A percentile compares a stretch with the other conserved stretches of the same genome.
These are phyloP conservation scores for Adansonia digitata DNA, from an alignment of 345 rosid genomes.

Conservation along the genomic window DNA sequence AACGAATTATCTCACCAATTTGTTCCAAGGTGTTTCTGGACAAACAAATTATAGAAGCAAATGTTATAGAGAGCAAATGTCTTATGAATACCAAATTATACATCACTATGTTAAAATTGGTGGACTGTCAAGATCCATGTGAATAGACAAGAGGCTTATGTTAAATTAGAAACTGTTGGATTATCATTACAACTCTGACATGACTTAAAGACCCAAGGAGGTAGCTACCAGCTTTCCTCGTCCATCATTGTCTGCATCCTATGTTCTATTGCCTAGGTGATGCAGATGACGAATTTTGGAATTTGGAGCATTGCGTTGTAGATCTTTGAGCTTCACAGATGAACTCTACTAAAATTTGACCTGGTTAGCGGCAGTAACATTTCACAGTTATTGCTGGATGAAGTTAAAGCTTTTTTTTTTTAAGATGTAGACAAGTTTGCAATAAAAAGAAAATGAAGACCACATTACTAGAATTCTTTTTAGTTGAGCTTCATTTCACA, in stretches of 20 bases:
- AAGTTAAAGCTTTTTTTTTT: not conserved
- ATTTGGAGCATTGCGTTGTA: not conserved
- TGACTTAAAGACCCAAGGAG: not conserved
- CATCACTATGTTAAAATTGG: not conserved
- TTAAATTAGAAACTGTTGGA: not conserved
- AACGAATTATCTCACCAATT: not conserved
- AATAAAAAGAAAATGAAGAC: not conserved
- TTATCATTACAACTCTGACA: not conserved
- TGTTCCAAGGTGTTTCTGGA: not conserved
- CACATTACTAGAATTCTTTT: not conserved
- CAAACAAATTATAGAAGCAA: not conserved
- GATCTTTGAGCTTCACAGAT: not conserved
- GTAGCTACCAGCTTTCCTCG: not conserved
- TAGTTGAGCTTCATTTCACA: not conserved
- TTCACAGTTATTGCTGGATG: not conserved
- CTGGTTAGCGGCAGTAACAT: not conserved
- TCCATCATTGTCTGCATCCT: not conserved
- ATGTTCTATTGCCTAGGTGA: not conserved
- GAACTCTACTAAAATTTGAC: not conserved
- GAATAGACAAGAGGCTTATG: not conserved
- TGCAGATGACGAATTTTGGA: not conserved
- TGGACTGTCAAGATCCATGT: not conserved
- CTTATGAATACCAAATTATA: not conserved
- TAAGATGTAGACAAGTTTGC: not conserved
- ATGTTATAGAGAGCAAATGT: not conserved